Evolutionary conservation across 2,329 filamentous ascomycete genomes (phyloP), one percentile per base, ranked within the genome.

Genomic region (Fusarium torreyae): DNA sequence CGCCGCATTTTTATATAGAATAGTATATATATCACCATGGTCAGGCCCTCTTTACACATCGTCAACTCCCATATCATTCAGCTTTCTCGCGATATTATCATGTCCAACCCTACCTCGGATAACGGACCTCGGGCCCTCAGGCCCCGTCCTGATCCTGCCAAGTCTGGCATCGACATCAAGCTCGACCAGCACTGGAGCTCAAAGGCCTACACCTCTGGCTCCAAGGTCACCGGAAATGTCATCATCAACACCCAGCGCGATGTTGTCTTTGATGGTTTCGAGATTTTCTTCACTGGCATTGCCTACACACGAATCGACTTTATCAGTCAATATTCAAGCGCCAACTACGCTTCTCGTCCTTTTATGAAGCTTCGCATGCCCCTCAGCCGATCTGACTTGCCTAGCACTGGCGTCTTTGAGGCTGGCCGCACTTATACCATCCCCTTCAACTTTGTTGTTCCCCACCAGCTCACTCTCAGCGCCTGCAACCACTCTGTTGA

Each of bases 391-490:
- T 79, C 81, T 2, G 74, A 78, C 8, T 84, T 88, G 54, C 87
- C 87, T 3, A 76, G 77, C 9, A 78, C 82, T 20, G 78, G 82
- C 34, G 72, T 87, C 31, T 84, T 88, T 62, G 78, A 84, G 75
- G 79, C 81, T n/a, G 85, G 82, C 3, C 75, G 76, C 66, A 81
- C 80, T 26, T 86, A 87, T 76, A 81, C 73, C 15, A 76, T 89
- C 24, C 87, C 87, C n/a, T 87, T 89, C 79, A 78, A 87, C 78
- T 89, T 89, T 68, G 83, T 89, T 60, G 82, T 89, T 17, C 87
- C 87, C n/a, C 80, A 81, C 68, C 83, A 88, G 55, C 83, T 89
- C 62, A 88, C 87, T 18, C 79, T 88, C 50, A 83, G 82, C 61
- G 86, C 87, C 18, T 89, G 87, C 80, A 84, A 79, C 70, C 87